A percentile compares a stretch with the other conserved stretches of the same genome.
Evolutionary conservation across 345 rosid species (phyloP).

Genomic region (Garcia nutans): DNA sequence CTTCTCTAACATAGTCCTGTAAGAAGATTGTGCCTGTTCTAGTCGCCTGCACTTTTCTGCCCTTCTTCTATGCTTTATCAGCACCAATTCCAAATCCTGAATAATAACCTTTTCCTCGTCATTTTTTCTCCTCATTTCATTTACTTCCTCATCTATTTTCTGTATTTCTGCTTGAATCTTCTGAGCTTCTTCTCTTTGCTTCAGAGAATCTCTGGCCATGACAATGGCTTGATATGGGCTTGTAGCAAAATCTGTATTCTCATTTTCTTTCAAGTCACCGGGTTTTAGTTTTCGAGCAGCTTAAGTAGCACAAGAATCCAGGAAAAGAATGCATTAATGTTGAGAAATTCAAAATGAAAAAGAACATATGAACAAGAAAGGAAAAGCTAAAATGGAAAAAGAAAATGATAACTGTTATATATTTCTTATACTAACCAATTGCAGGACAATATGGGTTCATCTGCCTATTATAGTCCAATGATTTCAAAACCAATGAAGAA

Average conservation of each 20-base stretch:
- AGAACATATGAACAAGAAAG: neutral
- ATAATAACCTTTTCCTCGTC: conserved; percentile 62
- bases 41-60: conserved; percentile 91
- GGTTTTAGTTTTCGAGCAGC: conserved; percentile 53
- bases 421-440: conserved; percentile 46
- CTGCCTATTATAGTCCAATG: conserved; percentile 62
- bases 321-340: neutral
- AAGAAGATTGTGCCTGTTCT: conserved; percentile 93
- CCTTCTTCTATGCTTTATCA: conserved; percentile 75
- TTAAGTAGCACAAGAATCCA: conserved; percentile 11
- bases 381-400: neutral
- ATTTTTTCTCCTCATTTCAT: conserved; percentile 53
- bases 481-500: conserved; percentile 51
- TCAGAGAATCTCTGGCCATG: conserved; percentile 77
- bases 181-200: conserved; percentile 66
- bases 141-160: conserved; percentile 61
- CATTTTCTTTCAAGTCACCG: conserved; percentile 63
- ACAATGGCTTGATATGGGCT: conserved; percentile 82
- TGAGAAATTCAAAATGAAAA: conserved; percentile 3
- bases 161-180: conserved; percentile 58
- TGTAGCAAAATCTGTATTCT: conserved; percentile 49
- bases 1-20: conserved; percentile 77
- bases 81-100: conserved; percentile 72
- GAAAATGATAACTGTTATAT: neutral
- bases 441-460: conserved; percentile 46